phyloP scores from a whole-genome alignment of 768 basidiomycete species.

The Boletus reticuloceps region DNA sequence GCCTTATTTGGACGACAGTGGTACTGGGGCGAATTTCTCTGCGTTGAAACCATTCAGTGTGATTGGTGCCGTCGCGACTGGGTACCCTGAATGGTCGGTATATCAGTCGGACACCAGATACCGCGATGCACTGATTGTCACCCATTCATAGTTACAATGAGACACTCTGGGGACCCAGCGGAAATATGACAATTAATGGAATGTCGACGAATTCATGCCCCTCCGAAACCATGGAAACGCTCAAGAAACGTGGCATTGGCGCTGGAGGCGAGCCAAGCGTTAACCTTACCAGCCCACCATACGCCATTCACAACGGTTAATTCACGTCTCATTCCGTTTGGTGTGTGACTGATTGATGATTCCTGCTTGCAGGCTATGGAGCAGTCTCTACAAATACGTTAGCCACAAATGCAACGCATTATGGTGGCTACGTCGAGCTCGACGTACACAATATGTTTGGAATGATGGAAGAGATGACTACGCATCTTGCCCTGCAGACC shows the following conservation, averaged over 20 bases:
- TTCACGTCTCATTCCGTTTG: not conserved
- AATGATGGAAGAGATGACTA: slow-evolving; percentile 66
- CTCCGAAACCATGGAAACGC: slow-evolving; percentile 5
- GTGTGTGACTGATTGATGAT: not conserved
- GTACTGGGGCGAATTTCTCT: slow-evolving; percentile 53
- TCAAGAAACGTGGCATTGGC: slow-evolving; percentile 47
- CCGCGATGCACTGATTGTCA: not conserved
- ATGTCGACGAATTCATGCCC: slow-evolving; percentile 48
- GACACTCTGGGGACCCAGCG: slow-evolving; percentile 61
- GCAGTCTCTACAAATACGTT: slow-evolving; percentile 53
- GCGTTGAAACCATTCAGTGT: slow-evolving; percentile 54
- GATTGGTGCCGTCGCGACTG: slow-evolving; percentile 49
- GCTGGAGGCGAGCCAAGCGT: slow-evolving; percentile 46
- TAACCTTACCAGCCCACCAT: slow-evolving; percentile 58
- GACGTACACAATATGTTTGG: slow-evolving; percentile 74
- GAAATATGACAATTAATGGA: slow-evolving; percentile 73
- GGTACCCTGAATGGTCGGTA: slow-evolving; percentile 71
- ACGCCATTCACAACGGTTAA: slow-evolving; percentile 70
- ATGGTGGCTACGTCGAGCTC: slow-evolving; percentile 57
- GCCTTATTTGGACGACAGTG: slow-evolving; percentile 24
- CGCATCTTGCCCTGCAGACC: slow-evolving; percentile 54
- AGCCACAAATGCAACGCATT: slow-evolving; percentile 72
- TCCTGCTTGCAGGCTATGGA: slow-evolving; percentile 40
- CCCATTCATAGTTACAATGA: slow-evolving; percentile 51
- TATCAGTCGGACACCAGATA: not conserved